Percentiles rank a stretch among this genome's conserved stretches.
Evolutionary conservation across 345 rosid species (phyloP).

Genomic region (Brassica incana): DNA sequence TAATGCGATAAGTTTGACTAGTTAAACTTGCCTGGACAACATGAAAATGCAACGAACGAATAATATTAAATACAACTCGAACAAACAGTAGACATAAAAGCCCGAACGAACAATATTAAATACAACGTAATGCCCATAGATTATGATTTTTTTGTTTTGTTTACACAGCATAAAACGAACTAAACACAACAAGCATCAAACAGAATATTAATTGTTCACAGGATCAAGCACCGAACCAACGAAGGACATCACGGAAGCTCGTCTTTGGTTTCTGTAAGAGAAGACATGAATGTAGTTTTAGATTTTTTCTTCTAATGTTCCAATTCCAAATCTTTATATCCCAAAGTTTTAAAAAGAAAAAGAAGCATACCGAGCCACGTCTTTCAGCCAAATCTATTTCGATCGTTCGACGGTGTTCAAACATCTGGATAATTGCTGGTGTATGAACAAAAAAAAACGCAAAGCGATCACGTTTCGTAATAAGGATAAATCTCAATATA

Average conservation of each 20-base stretch:
- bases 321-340: not conserved
- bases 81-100: no score
- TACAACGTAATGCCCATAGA: not conserved
- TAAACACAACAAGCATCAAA: not conserved
- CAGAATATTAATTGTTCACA: not conserved
- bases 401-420: not conserved
- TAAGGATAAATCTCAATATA: not conserved
- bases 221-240: not conserved
- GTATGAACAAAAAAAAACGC: not conserved
- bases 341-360: no score
- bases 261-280: not conserved
- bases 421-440: not conserved
- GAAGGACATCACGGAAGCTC: not conserved
- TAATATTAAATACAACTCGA: no score
- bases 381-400: not conserved
- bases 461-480: not conserved
- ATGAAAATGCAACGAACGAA: no score
- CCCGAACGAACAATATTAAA: no score
- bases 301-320: not conserved
- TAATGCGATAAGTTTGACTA: no score
- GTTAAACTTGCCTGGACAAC: no score
- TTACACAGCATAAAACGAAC: not conserved
- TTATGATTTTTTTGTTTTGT: not conserved
- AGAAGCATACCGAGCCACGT: not conserved
- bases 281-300: no score